A percentile compares a stretch with the other conserved stretches of the same genome.
phyloP scores from a whole-genome alignment of 768 basidiomycete species.

The Termitomyces sp. region DNA sequence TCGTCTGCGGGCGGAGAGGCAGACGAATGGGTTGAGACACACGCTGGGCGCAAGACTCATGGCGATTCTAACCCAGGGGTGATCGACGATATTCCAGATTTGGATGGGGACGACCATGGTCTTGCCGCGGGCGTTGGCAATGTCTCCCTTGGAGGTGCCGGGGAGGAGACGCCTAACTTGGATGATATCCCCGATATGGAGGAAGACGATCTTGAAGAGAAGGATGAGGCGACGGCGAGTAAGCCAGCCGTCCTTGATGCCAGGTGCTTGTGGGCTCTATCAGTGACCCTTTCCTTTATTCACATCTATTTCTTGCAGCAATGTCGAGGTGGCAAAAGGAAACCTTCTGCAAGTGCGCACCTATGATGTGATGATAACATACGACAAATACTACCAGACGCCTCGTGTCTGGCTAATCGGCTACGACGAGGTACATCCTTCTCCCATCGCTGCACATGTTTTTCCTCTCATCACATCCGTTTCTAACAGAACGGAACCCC shows the following conservation, averaged over 20 bases:
- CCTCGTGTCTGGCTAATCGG: constrained; percentile 97
- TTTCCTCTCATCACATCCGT: constrained; percentile 5
- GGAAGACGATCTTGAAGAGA: constrained; percentile 85
- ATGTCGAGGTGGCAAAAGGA: constrained; percentile 62
- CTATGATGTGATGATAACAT: constrained; percentile 99
- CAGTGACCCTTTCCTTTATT: background rate
- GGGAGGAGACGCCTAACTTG: constrained; percentile 79
- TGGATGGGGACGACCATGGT: constrained; percentile 50
- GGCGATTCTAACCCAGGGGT: constrained; percentile 54
- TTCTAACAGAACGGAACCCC: constrained; percentile 75
- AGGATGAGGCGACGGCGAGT: constrained; percentile 80
- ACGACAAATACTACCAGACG: constrained; percentile 99
- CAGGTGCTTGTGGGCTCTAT: constrained; percentile 33
- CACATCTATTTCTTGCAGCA: constrained; percentile 28
- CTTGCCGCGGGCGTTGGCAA: constrained; percentile 40
- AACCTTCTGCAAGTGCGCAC: constrained; percentile 95
- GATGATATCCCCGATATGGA: constrained; percentile 99
- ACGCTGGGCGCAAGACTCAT: constrained; percentile 67
- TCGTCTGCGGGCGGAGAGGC: constrained; percentile 47
- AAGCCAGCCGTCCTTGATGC: constrained; percentile 41
- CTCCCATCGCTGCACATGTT: background rate
- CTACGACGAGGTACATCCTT: constrained; percentile 77
- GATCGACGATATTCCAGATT: constrained; percentile 86
- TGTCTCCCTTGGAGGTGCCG: constrained; percentile 36
- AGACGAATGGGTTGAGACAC: constrained; percentile 99